These are phyloP conservation scores for Boletus coffeatus DNA, from an alignment of 1,284 basidiomycete species.

Conservation along the genomic window DNA sequence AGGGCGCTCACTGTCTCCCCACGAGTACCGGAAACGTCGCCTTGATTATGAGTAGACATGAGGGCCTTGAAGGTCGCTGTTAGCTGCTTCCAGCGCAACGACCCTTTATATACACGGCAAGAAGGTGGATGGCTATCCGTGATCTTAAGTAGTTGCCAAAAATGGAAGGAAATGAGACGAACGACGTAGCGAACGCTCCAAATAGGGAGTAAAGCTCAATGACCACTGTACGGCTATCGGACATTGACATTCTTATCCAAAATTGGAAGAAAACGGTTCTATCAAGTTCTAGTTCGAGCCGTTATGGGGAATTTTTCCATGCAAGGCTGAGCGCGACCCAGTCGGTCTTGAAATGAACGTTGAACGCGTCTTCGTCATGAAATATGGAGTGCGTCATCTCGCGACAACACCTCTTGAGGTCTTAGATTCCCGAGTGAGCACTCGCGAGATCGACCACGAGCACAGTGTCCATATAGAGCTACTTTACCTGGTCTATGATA, in stretches of 20 bases:
- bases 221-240: neutral
- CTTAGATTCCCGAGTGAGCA: constrained; percentile 25
- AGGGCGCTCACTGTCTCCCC: neutral
- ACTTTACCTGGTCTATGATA: too few species aligned
- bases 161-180: neutral
- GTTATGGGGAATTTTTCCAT: constrained; percentile 36
- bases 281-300: too few species aligned
- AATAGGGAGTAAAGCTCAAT: neutral
- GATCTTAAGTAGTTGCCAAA: neutral
- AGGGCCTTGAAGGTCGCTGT: too few species aligned
- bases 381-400: constrained; percentile 30
- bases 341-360: constrained; percentile 34
- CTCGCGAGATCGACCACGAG: constrained; percentile 45
- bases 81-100: too few species aligned
- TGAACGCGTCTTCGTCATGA: constrained; percentile 49
- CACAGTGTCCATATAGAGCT: constrained; percentile 18
- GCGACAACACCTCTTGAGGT: constrained; percentile 26
- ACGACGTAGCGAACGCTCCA: neutral
- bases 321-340: constrained; percentile 38
- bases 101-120: neutral
- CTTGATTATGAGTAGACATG: neutral
- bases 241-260: neutral
- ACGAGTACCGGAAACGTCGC: neutral
- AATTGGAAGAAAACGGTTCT: neutral
- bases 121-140: neutral